Evolutionary conservation across 345 rosid genomes (phyloP), one percentile per base, ranked within the genome.

Genomic region (Aquilaria sinensis): DNA sequence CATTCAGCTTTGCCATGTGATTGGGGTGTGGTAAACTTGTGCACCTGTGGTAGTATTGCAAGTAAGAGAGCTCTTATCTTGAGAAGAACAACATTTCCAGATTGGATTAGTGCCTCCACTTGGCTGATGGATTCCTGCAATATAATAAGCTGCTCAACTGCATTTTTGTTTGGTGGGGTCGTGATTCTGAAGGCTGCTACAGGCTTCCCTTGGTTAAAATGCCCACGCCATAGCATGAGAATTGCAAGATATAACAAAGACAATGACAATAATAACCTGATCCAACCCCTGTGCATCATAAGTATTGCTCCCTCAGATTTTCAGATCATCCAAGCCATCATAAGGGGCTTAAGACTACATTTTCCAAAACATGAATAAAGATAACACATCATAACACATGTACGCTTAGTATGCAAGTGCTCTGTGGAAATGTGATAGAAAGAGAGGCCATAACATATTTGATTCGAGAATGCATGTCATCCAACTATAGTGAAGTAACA

Each of bases 51-150:
- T 61, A 87, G 74, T 46, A 83, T 68, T 51, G 94, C 96, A 67
- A 93, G 83, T 33, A 86, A 55, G 59, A 93, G 81, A 60, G 98
- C 98, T 81, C 98, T 79, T 60, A 90, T 77, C 80, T 93, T 90
- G 75, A 93, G 86, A 59, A 90, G 97, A 70, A 74, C 68, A 67
- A 93, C 72, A 65, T 93, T 93, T 48, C 79, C 90, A 8, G 81
- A 64, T 75, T 88, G 94, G 75, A 93, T 86, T 57, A 93, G 66
- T 64, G 87, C 77, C 78, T 90, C 96, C 16, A 77, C 62, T 55
- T 86, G 91, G 59, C 83, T 67, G 46, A 90, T 69, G 64, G 83
- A 88, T 57, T 93, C 97, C 72, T 90, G 98, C 47, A 90, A 72
- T 50, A 84, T 43, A 71, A 90, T 74, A 64, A 93, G 79, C 81